phyloP scores from a whole-genome alignment of 352 stramenopile species.

The Achlya hypogyna region DNA sequence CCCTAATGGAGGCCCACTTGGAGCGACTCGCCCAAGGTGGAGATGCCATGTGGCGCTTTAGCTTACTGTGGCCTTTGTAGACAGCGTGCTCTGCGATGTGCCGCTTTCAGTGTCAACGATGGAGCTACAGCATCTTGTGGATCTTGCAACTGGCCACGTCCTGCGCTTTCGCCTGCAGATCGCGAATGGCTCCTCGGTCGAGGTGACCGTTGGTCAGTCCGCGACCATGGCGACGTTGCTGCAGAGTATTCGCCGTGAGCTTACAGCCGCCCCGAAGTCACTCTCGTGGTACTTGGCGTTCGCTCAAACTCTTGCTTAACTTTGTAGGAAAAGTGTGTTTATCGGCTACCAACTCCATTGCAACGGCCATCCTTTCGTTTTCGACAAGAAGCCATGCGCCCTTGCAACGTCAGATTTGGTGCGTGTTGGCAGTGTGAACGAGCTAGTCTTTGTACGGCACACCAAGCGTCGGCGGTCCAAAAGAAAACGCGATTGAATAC shows the following conservation, averaged over 20 bases:
- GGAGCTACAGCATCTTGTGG: neutral
- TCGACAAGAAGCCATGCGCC: neutral
- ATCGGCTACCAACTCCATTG: neutral
- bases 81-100: neutral
- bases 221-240: neutral
- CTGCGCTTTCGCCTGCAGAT: neutral
- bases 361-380: neutral
- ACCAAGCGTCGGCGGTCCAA: neutral
- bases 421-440: neutral
- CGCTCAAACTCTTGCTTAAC: neutral
- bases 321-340: constrained; percentile 8
- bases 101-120: neutral
- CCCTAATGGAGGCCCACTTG: neutral
- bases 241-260: neutral
- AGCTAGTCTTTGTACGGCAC: neutral
- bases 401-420: neutral
- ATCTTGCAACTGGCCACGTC: neutral
- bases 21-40: neutral
- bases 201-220: neutral
- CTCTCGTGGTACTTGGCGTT: constrained; percentile 1
- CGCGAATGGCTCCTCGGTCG: neutral
- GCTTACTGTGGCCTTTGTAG: no score
- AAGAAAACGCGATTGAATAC: neutral
- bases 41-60: no score
- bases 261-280: neutral